Percentiles rank a stretch among this genome's conserved stretches.
Conservation (phyloP, 306 rosid genomes). For the Prunus padus region DNA sequence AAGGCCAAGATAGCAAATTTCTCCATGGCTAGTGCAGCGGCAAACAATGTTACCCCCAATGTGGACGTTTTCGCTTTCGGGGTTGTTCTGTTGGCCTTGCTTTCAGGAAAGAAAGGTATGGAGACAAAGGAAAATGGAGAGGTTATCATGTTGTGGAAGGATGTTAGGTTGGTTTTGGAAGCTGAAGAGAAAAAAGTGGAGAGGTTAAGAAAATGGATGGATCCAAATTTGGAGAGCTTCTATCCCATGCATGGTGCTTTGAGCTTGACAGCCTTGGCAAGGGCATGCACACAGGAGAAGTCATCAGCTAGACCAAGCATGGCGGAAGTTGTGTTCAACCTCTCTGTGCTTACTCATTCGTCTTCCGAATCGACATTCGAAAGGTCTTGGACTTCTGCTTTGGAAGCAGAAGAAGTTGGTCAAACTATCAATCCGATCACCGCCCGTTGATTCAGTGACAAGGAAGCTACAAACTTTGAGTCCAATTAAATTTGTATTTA, state of each 20-base stretch:
- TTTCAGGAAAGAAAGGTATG: slow-evolving; percentile 61
- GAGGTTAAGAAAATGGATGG: slow-evolving; percentile 58
- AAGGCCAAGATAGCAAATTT: slow-evolving; percentile 85
- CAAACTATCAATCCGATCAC: slow-evolving; percentile 14
- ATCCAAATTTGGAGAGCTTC: slow-evolving; percentile 45
- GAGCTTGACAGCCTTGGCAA: slow-evolving; percentile 52
- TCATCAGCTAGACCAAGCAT: slow-evolving; percentile 30
- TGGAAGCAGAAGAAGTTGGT: slow-evolving; percentile 14
- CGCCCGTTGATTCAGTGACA: slow-evolving; percentile 20
- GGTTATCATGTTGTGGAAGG: slow-evolving; percentile 67
- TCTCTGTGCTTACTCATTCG: slow-evolving; percentile 29
- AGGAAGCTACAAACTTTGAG: background rate
- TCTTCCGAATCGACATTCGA: slow-evolving; percentile 4
- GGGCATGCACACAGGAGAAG: slow-evolving; percentile 55
- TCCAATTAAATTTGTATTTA: background rate
- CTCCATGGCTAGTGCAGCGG: slow-evolving; percentile 57
- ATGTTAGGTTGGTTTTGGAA: slow-evolving; percentile 50
- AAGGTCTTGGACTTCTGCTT: slow-evolving; percentile 1
- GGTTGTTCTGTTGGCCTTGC: slow-evolving; percentile 59
- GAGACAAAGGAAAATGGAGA: slow-evolving; percentile 48
- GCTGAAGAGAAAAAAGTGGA: slow-evolving; percentile 46
- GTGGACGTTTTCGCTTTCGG: slow-evolving; percentile 73
- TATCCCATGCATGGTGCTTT: slow-evolving; percentile 55
- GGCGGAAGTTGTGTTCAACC: slow-evolving; percentile 37
- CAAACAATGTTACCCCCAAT: slow-evolving; percentile 42